phyloP scores from a whole-genome alignment of 75 land plant genomes.

The Selaginella moellendorffii region DNA sequence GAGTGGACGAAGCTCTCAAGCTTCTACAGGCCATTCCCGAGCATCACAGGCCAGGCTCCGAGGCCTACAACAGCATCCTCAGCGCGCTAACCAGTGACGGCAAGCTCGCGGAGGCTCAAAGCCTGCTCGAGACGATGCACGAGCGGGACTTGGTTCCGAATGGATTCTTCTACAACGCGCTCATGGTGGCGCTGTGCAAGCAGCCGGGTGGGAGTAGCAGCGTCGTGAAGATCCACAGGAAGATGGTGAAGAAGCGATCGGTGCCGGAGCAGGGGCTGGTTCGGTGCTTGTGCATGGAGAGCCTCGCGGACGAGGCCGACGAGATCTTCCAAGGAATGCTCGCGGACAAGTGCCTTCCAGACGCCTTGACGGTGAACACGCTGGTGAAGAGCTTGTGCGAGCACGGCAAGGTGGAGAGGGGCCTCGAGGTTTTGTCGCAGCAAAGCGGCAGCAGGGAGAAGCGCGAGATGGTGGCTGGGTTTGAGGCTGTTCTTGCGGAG shows the following conservation, averaged over 20 bases:
- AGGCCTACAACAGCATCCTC: neutral
- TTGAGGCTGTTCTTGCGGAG: no score
- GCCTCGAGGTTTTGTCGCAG: neutral
- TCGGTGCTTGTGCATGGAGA: neutral
- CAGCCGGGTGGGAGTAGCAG: neutral
- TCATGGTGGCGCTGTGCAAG: neutral
- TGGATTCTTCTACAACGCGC: neutral
- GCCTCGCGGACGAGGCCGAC: neutral
- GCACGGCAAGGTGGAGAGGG: neutral
- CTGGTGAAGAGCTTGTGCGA: neutral
- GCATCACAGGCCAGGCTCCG: neutral
- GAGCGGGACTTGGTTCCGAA: neutral
- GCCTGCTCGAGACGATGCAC: neutral
- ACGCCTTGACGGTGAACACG: neutral
- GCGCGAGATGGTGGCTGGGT: no score
- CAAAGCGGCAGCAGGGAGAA: no score
- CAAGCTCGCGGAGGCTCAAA: neutral
- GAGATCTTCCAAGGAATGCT: neutral
- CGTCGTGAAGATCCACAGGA: neutral
- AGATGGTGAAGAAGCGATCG: neutral
- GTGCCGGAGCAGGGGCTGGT: neutral
- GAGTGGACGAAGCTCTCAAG: conserved; percentile 3
- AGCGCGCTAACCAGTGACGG: neutral
- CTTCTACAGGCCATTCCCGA: conserved; percentile 7
- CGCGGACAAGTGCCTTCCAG: neutral